Percentiles rank a stretch among this genome's conserved stretches.
Evolutionary conservation across 768 basidiomycete species (phyloP).

Genomic region (Filobasidium wieringae): DNA sequence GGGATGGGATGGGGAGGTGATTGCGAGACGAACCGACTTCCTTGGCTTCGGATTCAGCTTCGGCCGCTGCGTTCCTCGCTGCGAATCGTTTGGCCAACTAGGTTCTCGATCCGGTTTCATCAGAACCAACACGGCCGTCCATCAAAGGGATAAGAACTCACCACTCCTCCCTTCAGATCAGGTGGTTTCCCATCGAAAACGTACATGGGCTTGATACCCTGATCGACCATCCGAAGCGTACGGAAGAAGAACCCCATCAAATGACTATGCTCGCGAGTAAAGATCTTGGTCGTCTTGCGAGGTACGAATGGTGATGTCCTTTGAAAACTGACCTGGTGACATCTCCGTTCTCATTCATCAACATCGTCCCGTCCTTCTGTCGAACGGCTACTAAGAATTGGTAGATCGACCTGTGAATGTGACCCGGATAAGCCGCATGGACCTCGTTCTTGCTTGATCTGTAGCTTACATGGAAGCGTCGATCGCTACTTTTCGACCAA

Average conservation of each 20-base stretch:
- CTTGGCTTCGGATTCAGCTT: constrained; percentile 89
- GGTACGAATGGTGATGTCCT: neutral
- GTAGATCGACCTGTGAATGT: constrained; percentile 24
- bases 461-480: constrained; percentile 54
- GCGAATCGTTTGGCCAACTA: constrained; percentile 96
- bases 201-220: constrained; percentile 95
- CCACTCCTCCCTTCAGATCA: constrained; percentile 90
- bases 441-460: neutral
- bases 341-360: constrained; percentile 95
- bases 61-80: constrained; percentile 79
- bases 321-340: constrained; percentile 57
- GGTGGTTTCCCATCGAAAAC: constrained; percentile 98
- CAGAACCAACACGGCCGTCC: neutral
- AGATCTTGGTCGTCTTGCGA: neutral
- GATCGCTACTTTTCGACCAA: constrained; percentile 95
- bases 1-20: neutral
- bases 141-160: constrained; percentile 43
- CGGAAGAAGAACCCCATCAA: constrained; percentile 98
- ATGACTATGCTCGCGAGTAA: constrained; percentile 53
- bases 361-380: constrained; percentile 88
- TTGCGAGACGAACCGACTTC: constrained; percentile 60
- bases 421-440: neutral
- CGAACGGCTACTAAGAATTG: constrained; percentile 97
- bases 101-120: neutral
- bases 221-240: constrained; percentile 94